Percentiles rank a stretch among this genome's conserved stretches.
phyloP scores from a whole-genome alignment of 495 filamentous ascomycete genomes.

The Trichoderma orchidacearum region DNA sequence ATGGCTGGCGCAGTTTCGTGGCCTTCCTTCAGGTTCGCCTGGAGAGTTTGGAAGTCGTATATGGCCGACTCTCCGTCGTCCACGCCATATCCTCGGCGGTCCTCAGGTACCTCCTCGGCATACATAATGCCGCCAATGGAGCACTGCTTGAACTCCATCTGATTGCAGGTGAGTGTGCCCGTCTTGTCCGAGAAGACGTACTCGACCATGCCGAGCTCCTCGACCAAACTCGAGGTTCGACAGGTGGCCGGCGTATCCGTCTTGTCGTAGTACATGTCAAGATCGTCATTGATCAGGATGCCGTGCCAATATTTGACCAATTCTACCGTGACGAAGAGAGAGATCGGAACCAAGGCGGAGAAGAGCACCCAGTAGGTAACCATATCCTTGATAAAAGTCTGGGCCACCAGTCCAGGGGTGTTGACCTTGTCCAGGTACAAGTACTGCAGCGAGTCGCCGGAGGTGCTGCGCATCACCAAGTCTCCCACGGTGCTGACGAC shows the following conservation, averaged over 20 bases:
- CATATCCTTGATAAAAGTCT: conserved; percentile 86
- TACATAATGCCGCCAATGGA: conserved; percentile 91
- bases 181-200: conserved; percentile 99
- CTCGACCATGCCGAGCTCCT: conserved; percentile 95
- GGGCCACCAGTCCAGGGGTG: conserved; percentile 38
- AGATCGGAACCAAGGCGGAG: conserved; percentile 92
- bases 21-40: conserved; percentile 49
- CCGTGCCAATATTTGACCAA: conserved; percentile 96
- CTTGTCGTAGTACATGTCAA: conserved; percentile 96
- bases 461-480: conserved; percentile 56
- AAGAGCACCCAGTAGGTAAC: conserved; percentile 99
- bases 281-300: conserved; percentile 91
- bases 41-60: conserved; percentile 71
- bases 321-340: conserved; percentile 94
- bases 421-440: conserved; percentile 43
- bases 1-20: conserved; percentile 60
- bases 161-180: conserved; percentile 95
- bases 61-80: conserved; percentile 71
- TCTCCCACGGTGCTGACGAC: conserved; percentile 86
- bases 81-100: conserved; percentile 63
- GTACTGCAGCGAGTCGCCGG: conserved; percentile 48
- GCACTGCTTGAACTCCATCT: conserved; percentile 97
- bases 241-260: conserved; percentile 94
- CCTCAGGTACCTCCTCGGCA: conserved; percentile 83
- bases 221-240: conserved; percentile 88